A percentile compares a stretch with the other conserved stretches of the same genome.
phyloP scores from a whole-genome alignment of 1,284 basidiomycete species.

The Pisolithus thermaeus region DNA sequence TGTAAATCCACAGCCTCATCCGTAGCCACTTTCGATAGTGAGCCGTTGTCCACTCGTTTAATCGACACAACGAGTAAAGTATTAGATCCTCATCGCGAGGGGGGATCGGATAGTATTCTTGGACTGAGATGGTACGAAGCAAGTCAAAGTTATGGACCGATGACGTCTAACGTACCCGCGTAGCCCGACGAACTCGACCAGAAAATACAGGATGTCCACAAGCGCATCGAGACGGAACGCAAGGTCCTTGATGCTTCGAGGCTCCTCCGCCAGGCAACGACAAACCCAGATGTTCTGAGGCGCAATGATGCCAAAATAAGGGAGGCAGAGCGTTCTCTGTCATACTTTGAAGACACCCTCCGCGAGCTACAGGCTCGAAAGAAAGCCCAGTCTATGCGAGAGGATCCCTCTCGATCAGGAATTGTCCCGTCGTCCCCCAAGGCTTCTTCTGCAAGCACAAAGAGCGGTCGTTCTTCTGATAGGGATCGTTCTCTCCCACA shows the following conservation, averaged over 20 bases:
- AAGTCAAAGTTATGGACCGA: slow-evolving; percentile 9
- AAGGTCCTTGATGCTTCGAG: slow-evolving; percentile 88
- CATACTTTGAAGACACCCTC: slow-evolving; percentile 85
- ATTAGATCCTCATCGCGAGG: slow-evolving; percentile 12
- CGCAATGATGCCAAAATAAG: slow-evolving; percentile 82
- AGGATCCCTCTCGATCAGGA: slow-evolving; percentile 49
- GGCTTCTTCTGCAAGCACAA: slow-evolving; percentile 22
- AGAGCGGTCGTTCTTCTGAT: slow-evolving; percentile 19
- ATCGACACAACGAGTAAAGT: slow-evolving; percentile 6
- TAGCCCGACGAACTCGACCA: slow-evolving; percentile 60
- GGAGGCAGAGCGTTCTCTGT: slow-evolving; percentile 80
- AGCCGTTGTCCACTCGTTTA: slow-evolving; percentile 1
- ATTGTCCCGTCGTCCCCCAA: slow-evolving; percentile 32
- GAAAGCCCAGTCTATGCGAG: slow-evolving; percentile 50
- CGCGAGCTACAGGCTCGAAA: slow-evolving; percentile 79
- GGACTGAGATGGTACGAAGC: slow-evolving; percentile 28
- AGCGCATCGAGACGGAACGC: slow-evolving; percentile 87
- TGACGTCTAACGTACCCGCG: background rate
- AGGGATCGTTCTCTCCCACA: slow-evolving; percentile 34
- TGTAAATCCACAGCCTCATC: slow-evolving; percentile 25
- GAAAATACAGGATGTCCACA: slow-evolving; percentile 90
- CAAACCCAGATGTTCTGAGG: slow-evolving; percentile 82
- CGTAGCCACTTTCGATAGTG: slow-evolving; percentile 19
- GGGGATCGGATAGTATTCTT: slow-evolving; percentile 9
- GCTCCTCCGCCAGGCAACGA: slow-evolving; percentile 75